Percentiles rank a stretch among this genome's conserved stretches.
phyloP scores from a whole-genome alignment of 208 protist species.

The Leishmania braziliensis region DNA sequence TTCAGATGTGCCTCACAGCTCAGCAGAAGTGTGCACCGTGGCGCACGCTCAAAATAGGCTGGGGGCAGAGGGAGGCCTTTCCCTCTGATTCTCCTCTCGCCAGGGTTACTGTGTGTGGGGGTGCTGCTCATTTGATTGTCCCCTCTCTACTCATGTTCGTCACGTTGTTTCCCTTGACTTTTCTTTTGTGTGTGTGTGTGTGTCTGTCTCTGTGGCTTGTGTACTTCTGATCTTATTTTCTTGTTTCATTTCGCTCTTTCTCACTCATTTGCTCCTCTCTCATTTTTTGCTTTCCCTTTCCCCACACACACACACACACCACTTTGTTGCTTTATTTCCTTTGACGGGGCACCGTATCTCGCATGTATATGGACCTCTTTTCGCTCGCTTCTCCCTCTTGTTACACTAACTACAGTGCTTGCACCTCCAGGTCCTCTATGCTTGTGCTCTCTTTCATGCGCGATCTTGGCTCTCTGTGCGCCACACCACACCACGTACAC shows the following conservation, averaged over 20 bases:
- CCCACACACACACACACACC: neutral
- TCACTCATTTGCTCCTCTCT: neutral
- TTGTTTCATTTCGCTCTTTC: neutral
- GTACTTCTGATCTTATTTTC: neutral
- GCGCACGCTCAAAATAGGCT: neutral
- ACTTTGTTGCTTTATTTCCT: neutral
- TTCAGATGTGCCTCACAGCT: neutral
- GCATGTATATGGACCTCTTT: neutral
- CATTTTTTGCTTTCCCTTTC: neutral
- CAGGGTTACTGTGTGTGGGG: neutral
- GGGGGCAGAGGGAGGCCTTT: neutral
- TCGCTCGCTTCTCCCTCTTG: neutral
- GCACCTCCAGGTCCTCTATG: neutral
- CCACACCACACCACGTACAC: neutral
- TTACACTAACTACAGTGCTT: neutral
- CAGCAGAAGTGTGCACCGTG: neutral
- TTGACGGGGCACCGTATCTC: neutral
- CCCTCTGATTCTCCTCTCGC: neutral
- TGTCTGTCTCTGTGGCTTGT: neutral
- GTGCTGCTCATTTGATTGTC: neutral
- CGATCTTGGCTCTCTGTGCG: neutral
- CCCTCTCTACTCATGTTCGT: neutral
- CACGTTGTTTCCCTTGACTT: neutral
- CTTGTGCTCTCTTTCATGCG: neutral
- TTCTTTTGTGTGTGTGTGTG: neutral